Base-by-base conservation (phyloP, 1,284 basidiomycete species). In the Fomitopsis schrenkii region DNA sequence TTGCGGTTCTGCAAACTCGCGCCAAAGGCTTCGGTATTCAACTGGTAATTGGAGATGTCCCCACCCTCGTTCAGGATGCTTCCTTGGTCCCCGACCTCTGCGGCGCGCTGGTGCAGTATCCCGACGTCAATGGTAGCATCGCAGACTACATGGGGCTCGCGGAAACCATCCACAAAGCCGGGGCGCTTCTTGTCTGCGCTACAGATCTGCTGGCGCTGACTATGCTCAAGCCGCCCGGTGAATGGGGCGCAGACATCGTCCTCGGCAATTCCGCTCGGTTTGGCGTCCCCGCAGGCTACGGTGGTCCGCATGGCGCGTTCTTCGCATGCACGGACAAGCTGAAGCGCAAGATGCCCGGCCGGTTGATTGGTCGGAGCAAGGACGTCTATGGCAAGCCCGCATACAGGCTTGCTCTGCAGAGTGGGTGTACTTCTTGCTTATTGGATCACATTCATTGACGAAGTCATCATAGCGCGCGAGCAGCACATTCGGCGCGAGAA, bases 191-290 rank as follows among this genome's bases (percentile, higher is more conserved):
- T 57, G 84, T 92, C 26, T 93, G 90, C 66, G 95, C 95, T 12
- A 94, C 94, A 14, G 97, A 99, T 76, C 84, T 99, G 56, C 82
- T 99, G 35, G 94, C 97, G 2, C 80, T 98, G 71, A 95, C 96
- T 8, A 85, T 95, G 83, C 83, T 99, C 68, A 95, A 93, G 72
- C 94, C 97, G 28, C 97, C 97, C 12, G 97, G 97, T 61, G 97
- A 98, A 80, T 98, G 97, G 94, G 97, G 97, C 55, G 96, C 95
- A 40, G 97, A 99, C 75, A 90, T 99, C 66, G 96, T 95, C 3
- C 81, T 97, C 58, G 97, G 97, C 46, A 98, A 97, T 75, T 93
- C 95, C 41, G 96, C 93, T 50, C 88, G 97, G 46, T 99, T 99
- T 71, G 97, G 97, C 73, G 94, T 96, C 33, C 93, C 94, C 35